Evolutionary conservation across 129 eudicot genomes (phyloP).

Genomic region (carrot (Daucus carota)): DNA sequence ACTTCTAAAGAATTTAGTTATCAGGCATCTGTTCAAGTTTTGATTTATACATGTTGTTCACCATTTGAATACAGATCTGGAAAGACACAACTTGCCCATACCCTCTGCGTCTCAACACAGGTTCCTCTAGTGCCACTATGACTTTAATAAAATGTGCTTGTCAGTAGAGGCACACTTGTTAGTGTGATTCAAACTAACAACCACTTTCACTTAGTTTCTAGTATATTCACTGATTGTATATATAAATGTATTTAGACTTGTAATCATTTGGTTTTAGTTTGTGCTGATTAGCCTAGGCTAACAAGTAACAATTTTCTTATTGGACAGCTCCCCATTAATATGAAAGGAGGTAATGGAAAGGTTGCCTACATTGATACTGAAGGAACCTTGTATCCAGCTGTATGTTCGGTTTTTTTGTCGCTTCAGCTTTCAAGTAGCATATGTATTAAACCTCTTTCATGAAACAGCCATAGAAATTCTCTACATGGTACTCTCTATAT

Average conservation of each 20-base stretch:
- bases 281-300: not conserved
- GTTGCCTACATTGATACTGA: constrained; percentile 96
- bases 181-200: constrained; percentile 5
- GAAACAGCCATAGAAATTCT: not conserved
- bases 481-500: not conserved
- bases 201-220: not conserved
- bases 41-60: not conserved
- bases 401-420: not conserved
- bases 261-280: not conserved
- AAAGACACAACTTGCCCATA: constrained; percentile 97
- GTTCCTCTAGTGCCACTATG: constrained; percentile 19
- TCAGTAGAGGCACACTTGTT: not conserved
- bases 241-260: not conserved
- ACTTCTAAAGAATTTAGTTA: not conserved
- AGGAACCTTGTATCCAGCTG: constrained; percentile 92
- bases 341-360: constrained; percentile 97
- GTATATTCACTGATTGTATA: not conserved
- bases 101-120: constrained; percentile 94
- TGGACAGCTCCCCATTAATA: constrained; percentile 80
- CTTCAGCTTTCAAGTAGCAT: not conserved
- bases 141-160: constrained; percentile 1
- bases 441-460: not conserved
- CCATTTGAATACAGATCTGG: constrained; percentile 60
- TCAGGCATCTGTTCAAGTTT: not conserved
- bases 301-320: constrained; percentile 7